Conservation (phyloP, 352 stramenopile genomes). For the Blastocystis sp. region DNA sequence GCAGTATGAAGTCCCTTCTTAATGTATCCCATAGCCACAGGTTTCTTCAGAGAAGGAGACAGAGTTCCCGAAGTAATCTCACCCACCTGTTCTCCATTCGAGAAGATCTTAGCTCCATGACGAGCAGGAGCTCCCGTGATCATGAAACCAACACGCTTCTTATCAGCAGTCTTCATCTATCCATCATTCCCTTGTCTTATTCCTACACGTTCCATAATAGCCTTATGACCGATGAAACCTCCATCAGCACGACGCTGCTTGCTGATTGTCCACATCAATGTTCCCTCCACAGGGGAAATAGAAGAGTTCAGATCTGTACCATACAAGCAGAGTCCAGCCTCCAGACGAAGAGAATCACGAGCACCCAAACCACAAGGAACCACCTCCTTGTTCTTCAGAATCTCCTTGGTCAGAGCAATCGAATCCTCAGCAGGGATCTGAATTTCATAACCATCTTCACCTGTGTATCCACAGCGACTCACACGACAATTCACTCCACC, state of each 20-base stretch:
- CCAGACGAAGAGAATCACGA: constrained; percentile 88
- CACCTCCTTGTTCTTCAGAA: constrained; percentile 75
- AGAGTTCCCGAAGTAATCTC: constrained; percentile 91
- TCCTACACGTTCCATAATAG: constrained; percentile 88
- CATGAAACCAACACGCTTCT: constrained; percentile 88
- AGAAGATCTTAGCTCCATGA: constrained; percentile 70
- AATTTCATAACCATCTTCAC: constrained; percentile 97
- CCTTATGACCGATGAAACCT: constrained; percentile 85
- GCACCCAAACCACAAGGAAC: constrained; percentile 77
- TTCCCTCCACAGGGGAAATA: constrained; percentile 86
- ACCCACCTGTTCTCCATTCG: constrained; percentile 71
- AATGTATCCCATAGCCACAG: constrained; percentile 96
- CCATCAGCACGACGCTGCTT: constrained; percentile 73
- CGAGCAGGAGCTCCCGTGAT: constrained; percentile 86
- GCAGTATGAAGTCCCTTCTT: constrained; percentile 79
- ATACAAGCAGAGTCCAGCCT: constrained; percentile 94
- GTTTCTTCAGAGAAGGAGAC: constrained; percentile 85
- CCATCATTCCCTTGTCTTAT: constrained; percentile 81
- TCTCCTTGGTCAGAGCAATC: constrained; percentile 69
- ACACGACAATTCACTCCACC: constrained; percentile 74
- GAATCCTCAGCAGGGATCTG: constrained; percentile 71
- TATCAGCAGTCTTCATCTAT: constrained; percentile 82
- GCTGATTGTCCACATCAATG: constrained; percentile 83
- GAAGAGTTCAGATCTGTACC: constrained; percentile 89
- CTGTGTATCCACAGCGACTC: constrained; percentile 94